Conservation (phyloP, 23 red algal genomes). For the Gracilaria vermiculophylla region DNA sequence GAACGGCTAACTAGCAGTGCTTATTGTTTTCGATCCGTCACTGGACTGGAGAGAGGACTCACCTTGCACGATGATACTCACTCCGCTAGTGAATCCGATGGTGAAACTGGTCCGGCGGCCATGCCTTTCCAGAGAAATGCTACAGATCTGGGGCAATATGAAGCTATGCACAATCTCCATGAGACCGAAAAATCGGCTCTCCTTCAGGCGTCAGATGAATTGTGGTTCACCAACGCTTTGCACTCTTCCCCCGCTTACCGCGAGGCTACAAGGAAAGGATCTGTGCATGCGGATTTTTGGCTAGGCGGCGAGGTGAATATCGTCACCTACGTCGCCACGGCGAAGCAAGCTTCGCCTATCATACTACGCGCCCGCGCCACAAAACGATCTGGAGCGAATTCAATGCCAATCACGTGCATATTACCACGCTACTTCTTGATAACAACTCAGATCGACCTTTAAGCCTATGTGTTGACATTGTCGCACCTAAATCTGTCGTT, state of each 20-base stretch:
- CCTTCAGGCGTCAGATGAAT: background rate
- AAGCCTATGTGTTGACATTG: background rate
- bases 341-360: background rate
- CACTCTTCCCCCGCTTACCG: too few relatives aligned
- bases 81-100: background rate
- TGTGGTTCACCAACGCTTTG: constrained; percentile 36
- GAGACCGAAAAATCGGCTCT: too few relatives aligned
- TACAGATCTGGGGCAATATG: too few relatives aligned
- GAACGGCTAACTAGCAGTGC: constrained; percentile 16
- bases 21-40: constrained; percentile 18
- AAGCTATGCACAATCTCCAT: too few relatives aligned
- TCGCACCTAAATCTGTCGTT: constrained; percentile 5
- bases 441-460: too few relatives aligned
- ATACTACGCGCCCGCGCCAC: background rate
- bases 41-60: background rate
- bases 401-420: background rate
- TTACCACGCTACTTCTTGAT: background rate
- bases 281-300: background rate
- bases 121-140: too few relatives aligned
- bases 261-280: background rate
- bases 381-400: background rate
- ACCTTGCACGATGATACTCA: too few relatives aligned
- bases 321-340: constrained; percentile 3
- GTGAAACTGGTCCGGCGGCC: background rate
- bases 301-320: background rate